A percentile compares a stretch with the other conserved stretches of the same genome.
Evolutionary conservation across 257 asterid genomes (phyloP).

Genomic region (Eucommia ulmoides): DNA sequence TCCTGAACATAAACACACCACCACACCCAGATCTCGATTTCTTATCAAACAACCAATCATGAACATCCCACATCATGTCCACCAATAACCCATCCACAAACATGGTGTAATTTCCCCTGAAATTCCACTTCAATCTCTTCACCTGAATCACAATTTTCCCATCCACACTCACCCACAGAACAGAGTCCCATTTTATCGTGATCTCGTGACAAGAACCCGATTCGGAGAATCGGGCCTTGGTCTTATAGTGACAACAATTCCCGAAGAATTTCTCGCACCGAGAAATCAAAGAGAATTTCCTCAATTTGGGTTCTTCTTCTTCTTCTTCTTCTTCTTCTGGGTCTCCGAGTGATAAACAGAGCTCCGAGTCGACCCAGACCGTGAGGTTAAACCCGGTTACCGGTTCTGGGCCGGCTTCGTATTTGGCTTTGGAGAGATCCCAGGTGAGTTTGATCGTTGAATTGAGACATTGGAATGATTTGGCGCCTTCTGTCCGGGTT

Average conservation of each 20-base stretch:
- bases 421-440: slow-evolving; percentile 54
- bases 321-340: slow-evolving; percentile 22
- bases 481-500: slow-evolving; percentile 26
- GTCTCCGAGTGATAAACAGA: slow-evolving; percentile 42
- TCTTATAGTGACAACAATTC: slow-evolving; percentile 31
- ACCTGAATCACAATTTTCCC: slow-evolving; percentile 50
- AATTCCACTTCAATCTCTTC: slow-evolving; percentile 76
- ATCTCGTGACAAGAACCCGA: slow-evolving; percentile 46
- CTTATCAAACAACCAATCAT: slow-evolving; percentile 48
- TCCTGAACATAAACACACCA: slow-evolving; percentile 70
- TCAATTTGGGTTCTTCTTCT: slow-evolving; percentile 20
- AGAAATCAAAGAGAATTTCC: slow-evolving; percentile 31
- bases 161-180: slow-evolving; percentile 41
- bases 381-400: slow-evolving; percentile 29
- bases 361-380: slow-evolving; percentile 35
- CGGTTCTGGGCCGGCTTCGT: slow-evolving; percentile 58
- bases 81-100: slow-evolving; percentile 63
- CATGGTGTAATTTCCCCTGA: slow-evolving; percentile 68
- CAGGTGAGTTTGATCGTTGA: slow-evolving; percentile 36
- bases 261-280: slow-evolving; percentile 43
- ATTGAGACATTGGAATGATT: slow-evolving; percentile 19
- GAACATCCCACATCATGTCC: slow-evolving; percentile 92
- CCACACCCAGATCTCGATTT: slow-evolving; percentile 20
- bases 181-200: slow-evolving; percentile 24
- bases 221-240: slow-evolving; percentile 48